Evolutionary conservation across 1,139 yeast species (phyloP).

Genomic region (Suhomyces atakaporum): DNA sequence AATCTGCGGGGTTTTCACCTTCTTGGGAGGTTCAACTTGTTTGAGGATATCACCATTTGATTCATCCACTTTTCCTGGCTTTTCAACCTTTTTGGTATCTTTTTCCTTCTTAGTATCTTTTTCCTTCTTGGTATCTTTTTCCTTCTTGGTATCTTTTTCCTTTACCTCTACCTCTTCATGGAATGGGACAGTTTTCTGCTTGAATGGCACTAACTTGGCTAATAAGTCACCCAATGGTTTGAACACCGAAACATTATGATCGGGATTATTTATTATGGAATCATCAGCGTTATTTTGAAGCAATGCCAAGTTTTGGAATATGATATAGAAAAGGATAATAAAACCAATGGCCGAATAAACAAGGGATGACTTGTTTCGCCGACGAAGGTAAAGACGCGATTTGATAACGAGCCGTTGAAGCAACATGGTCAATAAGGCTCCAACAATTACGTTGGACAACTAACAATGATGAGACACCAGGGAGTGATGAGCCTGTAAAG

Average conservation of each 20-base stretch:
- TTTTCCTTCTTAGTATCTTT: slow-evolving; percentile 18
- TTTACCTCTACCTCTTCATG: slow-evolving; percentile 19
- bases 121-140: slow-evolving; percentile 11
- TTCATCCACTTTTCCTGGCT: not conserved
- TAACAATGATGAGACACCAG: too few relatives aligned
- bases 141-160: slow-evolving; percentile 14
- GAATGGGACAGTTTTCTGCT: slow-evolving; percentile 23
- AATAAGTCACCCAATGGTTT: slow-evolving; percentile 4
- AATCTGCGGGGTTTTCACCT: too few relatives aligned
- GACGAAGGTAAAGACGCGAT: slow-evolving; percentile 10
- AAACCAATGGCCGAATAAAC: slow-evolving; percentile 9
- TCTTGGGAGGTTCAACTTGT: too few relatives aligned
- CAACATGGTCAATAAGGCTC: slow-evolving; percentile 2
- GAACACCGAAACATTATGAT: slow-evolving; percentile 5
- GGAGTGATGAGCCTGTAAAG: too few relatives aligned
- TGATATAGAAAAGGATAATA: slow-evolving; percentile 11
- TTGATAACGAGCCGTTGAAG: slow-evolving; percentile 8
- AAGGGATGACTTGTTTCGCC: slow-evolving; percentile 13
- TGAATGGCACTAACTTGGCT: slow-evolving; percentile 3
- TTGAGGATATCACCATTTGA: not conserved
- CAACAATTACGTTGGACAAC: too few relatives aligned
- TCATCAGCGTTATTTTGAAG: slow-evolving; percentile 1
- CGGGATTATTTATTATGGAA: slow-evolving; percentile 12
- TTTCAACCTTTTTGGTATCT: not conserved
- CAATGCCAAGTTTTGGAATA: slow-evolving; percentile 9